phyloP scores from a whole-genome alignment of 345 rosid genomes.

The Syzygium grande region DNA sequence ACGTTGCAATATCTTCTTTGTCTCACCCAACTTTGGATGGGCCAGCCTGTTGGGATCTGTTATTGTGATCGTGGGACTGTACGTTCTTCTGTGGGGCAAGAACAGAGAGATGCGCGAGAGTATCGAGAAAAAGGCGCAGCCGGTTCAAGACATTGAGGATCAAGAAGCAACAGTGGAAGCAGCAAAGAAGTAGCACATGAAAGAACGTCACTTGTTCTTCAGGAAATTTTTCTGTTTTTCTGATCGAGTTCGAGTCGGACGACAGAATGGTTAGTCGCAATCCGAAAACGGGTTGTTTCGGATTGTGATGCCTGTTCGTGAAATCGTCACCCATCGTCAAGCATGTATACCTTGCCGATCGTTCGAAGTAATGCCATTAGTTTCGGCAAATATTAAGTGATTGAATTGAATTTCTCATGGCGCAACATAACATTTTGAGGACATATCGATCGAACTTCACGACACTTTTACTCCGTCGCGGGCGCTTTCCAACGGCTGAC shows the following conservation, averaged over 20 bases:
- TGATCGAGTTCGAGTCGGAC: background rate
- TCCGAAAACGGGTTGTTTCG: background rate
- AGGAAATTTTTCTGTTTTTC: background rate
- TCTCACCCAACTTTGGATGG: background rate
- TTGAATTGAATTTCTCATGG: background rate
- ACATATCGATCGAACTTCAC: background rate
- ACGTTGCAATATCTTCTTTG: background rate
- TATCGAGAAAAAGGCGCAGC: conserved; percentile 23
- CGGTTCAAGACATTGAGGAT: conserved; percentile 1
- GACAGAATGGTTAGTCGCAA: background rate
- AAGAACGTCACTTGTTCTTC: background rate
- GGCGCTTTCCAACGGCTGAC: background rate
- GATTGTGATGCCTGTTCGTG: background rate
- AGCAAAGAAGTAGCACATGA: background rate
- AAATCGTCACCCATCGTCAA: background rate
- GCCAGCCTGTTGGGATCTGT: conserved; percentile 65
- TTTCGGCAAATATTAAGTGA: background rate
- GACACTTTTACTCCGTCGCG: background rate
- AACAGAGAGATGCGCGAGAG: conserved; percentile 34
- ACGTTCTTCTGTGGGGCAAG: conserved; percentile 80
- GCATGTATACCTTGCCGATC: background rate
- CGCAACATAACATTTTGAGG: background rate
- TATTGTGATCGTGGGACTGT: conserved; percentile 52
- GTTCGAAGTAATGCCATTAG: background rate
- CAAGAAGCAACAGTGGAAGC: background rate